Evolutionary conservation across 129 eudicot genomes (phyloP), one percentile per base, ranked within the genome.

Genomic region (Pulicaria dysenterica): DNA sequence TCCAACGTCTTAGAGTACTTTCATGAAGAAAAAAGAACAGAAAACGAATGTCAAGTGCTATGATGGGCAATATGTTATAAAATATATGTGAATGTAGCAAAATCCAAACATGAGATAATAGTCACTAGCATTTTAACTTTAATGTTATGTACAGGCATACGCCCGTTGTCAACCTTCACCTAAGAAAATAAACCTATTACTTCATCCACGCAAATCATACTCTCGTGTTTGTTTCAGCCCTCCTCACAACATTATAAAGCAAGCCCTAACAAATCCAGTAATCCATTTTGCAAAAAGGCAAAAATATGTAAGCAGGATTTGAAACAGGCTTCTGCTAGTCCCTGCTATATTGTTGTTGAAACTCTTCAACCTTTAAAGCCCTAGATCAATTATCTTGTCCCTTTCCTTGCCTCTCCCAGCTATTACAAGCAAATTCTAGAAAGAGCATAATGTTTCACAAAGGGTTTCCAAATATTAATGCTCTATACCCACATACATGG

Each of bases 1-100:
- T 91, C 99, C 99, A 95, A 39, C 97, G 76, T 81, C 93, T 88
- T 64, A 95, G 62, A 44, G 97, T 88, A 81, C 99, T 95, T 73
- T 61, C 77, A 78, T 10, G 10, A 75, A 76, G 67, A 15, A 40
- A 60, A 50, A 51, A 41, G 40, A 64, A 73, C 12, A 5, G 16
- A 17, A 50, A 60, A 70, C 63, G 37, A 31, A 69, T 38, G 47
- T 67, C 44, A 81, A 24, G 41, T 5, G 12, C 54, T 34, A 43
- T 11, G 34, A 67, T 44, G 39, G 45, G 39, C 48, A 76, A 58
- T 45, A 46, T 13, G 37, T 47, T 38, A 58, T 46, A 36, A 51
- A 39, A 12, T 62, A 48, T 14, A 73, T 66, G 68, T 15, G 12
- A 60, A 59, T 59, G 51, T 9, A 31, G 70, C 54, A 58, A 69